Base-by-base conservation (phyloP, 495 filamentous ascomycete species). In the Aspergillus coremiiformis region DNA sequence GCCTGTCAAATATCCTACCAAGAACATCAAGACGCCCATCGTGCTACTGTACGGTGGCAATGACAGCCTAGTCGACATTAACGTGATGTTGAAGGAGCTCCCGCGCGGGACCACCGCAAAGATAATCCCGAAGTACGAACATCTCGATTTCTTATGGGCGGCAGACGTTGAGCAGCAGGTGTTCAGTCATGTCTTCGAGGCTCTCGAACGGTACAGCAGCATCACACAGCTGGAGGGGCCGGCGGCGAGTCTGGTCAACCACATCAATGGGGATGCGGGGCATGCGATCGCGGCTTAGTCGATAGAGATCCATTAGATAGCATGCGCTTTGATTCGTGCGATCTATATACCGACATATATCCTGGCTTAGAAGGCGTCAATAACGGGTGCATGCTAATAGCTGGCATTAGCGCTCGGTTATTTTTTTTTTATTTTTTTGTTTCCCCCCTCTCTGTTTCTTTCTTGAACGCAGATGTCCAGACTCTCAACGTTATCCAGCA, bases 111-210 rank as follows among this genome's bases (percentile, higher is more conserved):
- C 92, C 5, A 71, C 90, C 12, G 88, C 89, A 11, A 92, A 81
- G 49, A 83, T 86, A 57, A 85, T 97, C 44, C 79, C 84, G 4
- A 88, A 95, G 53, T 98, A 94, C 62, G 93, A 98, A 62, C 93
- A 98, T 67, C 78, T 98, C 30, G 93, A 98, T 66, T 95, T 98
- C 63, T 73, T 98, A n/a, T 98, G 93, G 93, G 92, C 87, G 4
- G 69, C 79, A 22, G 87, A 96, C 60, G 87, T 94, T 10, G 77
- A 93, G 44, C 72, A 73, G n/a, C 78, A 87, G 33, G 92, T 97
- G 2, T 95, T 95, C 60, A 85, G 81, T 9, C 84, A 95, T 67
- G 88, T 97, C 11, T 90, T 94, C 59, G 83, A 92, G 54, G 90
- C 92, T 0, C 73, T 98, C 4, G 83, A 90, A 39, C 79, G 70